Evolutionary conservation across 192 early-diverging fungal species (phyloP), one percentile per base, ranked within the genome.

Genomic region (Coemansia sp.): DNA sequence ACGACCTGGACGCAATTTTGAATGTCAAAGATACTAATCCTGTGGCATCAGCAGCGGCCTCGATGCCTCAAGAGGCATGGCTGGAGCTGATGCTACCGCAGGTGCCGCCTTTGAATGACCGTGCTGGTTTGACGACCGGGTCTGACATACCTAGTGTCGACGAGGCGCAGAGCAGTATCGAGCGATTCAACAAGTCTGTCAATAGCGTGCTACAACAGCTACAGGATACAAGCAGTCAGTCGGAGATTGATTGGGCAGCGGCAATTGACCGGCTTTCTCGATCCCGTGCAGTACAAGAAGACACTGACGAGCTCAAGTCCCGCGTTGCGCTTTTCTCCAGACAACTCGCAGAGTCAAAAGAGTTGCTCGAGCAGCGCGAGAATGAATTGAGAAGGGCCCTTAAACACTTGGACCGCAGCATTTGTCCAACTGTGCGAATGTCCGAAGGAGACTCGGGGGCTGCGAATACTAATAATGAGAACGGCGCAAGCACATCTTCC

Each of bases 341-440:
- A 12, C 78, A 76, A 23, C 64, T 78, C 21, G 38, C 67, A 10
- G 81, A 83, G n/a, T 66, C 68, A 12, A 70, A 65, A 34, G 69
- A 68, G 7, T 56, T 68, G 55, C 56, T 82, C 7, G 84, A 84
- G 25, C 49, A 60, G 22, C 53, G 64, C 10, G 73, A 72, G 30
- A 1, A 31, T 0, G 79, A 83, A 38, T 63, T 83, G 62, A 28
- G 71, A 22, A 68, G 71, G 23, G 75, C 80, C 7, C 74, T 82
- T 12, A 84, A 82, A 56, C 68, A 70, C 8, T 56, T 79, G 5
- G 85, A 87, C 21, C 79, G 85, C 41, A 64, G 67, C 28, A 51
- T 70, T 7, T 83, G 85, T 55, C 71, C 68, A 7, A 68, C 82
- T 1, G 74, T 83, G 34, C 61, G 64, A 5, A 51, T 30, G 25